Evolutionary conservation across 345 rosid genomes (phyloP).

Genomic region (Murraya paniculata): DNA sequence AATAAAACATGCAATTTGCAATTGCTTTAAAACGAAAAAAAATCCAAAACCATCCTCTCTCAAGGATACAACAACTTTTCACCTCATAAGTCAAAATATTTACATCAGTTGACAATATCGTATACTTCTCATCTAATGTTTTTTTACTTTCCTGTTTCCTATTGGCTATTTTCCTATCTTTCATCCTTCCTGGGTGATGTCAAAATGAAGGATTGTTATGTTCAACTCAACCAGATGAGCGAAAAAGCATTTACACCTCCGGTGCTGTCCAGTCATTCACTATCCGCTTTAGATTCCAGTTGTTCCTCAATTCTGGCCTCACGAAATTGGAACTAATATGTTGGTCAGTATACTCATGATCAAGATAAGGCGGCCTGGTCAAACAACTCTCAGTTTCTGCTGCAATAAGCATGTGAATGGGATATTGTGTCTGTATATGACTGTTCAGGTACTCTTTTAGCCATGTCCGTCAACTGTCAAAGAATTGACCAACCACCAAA

Average conservation of each 20-base stretch:
- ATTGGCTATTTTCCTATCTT: neutral
- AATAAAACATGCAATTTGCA: too few species aligned
- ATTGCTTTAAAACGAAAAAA: too few species aligned
- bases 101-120: neutral
- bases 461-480: slow-evolving; percentile 38
- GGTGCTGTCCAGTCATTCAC: slow-evolving; percentile 19
- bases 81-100: neutral
- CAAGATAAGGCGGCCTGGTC: neutral
- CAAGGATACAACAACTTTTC: neutral
- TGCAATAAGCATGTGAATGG: neutral
- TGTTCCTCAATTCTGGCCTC: slow-evolving; percentile 17
- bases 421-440: slow-evolving; percentile 12
- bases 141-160: neutral
- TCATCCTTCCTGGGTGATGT: neutral
- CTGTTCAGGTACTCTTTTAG: slow-evolving; percentile 28
- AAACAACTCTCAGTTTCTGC: neutral
- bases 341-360: slow-evolving; percentile 5
- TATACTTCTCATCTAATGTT: neutral
- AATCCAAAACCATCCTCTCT: neutral
- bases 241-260: slow-evolving; percentile 10
- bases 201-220: neutral
- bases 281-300: slow-evolving; percentile 23
- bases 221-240: slow-evolving; percentile 1
- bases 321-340: neutral
- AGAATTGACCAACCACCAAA: neutral